A percentile compares a stretch with the other conserved stretches of the same genome.
phyloP scores from a whole-genome alignment of 441 rosid species.

The Erodium moschatum region DNA sequence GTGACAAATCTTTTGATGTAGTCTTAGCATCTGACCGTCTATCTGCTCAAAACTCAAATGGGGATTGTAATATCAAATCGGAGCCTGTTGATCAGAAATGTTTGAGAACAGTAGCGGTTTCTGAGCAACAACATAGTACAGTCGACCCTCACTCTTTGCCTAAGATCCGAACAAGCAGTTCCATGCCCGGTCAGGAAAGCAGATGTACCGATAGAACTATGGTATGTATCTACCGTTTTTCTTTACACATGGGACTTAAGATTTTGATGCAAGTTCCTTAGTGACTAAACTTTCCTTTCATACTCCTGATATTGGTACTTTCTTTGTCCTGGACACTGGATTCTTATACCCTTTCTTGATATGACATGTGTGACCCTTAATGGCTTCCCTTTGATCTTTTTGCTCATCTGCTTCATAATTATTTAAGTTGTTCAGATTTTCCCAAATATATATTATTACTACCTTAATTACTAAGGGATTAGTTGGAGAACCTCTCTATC shows the following conservation, averaged over 20 bases:
- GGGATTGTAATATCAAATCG: background rate
- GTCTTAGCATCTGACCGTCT: conserved; percentile 22
- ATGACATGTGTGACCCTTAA: background rate
- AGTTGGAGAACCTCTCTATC: background rate
- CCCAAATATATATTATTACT: background rate
- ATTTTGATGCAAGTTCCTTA: background rate
- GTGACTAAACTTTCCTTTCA: conserved; percentile 1
- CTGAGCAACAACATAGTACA: conserved; percentile 24
- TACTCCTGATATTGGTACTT: background rate
- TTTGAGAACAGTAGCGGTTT: conserved; percentile 19
- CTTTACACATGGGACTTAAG: background rate
- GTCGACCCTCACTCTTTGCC: conserved; percentile 23
- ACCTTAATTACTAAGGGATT: background rate
- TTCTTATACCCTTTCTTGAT: background rate
- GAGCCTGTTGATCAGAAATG: conserved; percentile 18
- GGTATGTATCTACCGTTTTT: conserved; percentile 22
- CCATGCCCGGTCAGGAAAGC: conserved; percentile 25
- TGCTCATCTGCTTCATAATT: background rate
- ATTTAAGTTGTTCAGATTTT: background rate
- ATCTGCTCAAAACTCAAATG: conserved; percentile 6
- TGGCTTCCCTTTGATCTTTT: background rate
- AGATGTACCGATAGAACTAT: conserved; percentile 21
- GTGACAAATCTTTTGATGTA: conserved; percentile 24
- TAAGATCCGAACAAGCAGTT: conserved; percentile 19
- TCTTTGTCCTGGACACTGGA: background rate